A percentile compares a stretch with the other conserved stretches of the same genome.
These are phyloP conservation scores for Debaryomycetaceae sp. DNA, from an alignment of 1,139 yeast genomes.

Conservation along the genomic window DNA sequence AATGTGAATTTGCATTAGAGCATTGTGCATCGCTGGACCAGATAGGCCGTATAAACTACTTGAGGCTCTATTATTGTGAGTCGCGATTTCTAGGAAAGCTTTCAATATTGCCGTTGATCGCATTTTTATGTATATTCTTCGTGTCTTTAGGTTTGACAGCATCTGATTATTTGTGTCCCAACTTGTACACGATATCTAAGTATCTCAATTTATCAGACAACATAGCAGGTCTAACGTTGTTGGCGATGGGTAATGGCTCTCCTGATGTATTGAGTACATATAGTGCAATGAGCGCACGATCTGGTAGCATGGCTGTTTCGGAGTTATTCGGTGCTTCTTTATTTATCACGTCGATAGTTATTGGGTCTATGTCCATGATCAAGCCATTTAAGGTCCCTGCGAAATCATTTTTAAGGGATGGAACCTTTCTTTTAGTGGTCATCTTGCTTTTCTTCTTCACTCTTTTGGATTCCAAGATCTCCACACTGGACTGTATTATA, in stretches of 20 bases:
- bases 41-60: conserved; percentile 42
- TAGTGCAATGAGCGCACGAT: conserved; percentile 67
- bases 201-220: conserved; percentile 67
- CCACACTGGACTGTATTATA: conserved; percentile 41
- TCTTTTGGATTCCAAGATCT: conserved; percentile 44
- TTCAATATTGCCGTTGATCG: conserved; percentile 16
- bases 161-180: conserved; percentile 73
- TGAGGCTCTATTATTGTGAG: conserved; percentile 38
- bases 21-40: conserved; percentile 32
- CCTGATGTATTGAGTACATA: conserved; percentile 88
- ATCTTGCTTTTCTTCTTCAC: conserved; percentile 38
- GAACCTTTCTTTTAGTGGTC: conserved; percentile 49
- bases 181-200: conserved; percentile 59
- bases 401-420: conserved; percentile 53
- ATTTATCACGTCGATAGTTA: conserved; percentile 70
- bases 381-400: conserved; percentile 61
- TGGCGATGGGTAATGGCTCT: conserved; percentile 90
- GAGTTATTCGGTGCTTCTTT: conserved; percentile 85
- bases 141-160: conserved; percentile 70
- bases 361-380: conserved; percentile 70
- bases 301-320: conserved; percentile 78
- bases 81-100: conserved; percentile 6
- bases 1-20: conserved; percentile 40
- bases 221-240: conserved; percentile 79
- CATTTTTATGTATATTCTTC: conserved; percentile 43